Percentiles rank a stretch among this genome's conserved stretches.
phyloP scores from a whole-genome alignment of 345 rosid genomes.

The Pistacia atlantica region DNA sequence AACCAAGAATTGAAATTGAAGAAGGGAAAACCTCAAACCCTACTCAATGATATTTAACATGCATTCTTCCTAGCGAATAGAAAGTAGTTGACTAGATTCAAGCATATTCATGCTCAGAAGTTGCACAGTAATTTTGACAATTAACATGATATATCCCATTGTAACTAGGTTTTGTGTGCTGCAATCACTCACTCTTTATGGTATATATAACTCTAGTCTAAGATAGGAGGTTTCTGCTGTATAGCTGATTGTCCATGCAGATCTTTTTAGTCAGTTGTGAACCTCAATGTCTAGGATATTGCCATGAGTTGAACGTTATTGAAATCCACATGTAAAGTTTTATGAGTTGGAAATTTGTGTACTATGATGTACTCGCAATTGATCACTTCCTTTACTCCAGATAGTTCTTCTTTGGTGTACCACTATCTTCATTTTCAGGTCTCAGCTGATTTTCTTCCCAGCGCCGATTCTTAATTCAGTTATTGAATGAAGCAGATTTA shows the following conservation, averaged over 20 bases:
- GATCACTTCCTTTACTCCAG: too few species aligned
- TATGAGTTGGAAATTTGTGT: too few species aligned
- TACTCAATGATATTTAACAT: background rate
- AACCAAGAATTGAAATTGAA: background rate
- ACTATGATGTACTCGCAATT: too few species aligned
- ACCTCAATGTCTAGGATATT: background rate
- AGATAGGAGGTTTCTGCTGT: background rate
- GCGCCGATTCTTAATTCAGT: too few species aligned
- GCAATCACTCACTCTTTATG: background rate
- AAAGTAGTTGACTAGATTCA: background rate
- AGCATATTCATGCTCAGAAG: background rate
- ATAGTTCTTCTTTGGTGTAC: too few species aligned
- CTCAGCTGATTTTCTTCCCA: too few species aligned
- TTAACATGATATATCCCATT: background rate
- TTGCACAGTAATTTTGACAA: background rate
- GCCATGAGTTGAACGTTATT: background rate
- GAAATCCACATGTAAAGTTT: too few species aligned
- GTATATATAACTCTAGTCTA: background rate
- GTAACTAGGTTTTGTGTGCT: background rate
- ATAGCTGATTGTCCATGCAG: background rate
- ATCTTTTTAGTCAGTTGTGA: background rate
- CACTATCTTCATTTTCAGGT: too few species aligned
- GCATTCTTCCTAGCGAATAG: background rate
- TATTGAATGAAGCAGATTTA: too few species aligned
- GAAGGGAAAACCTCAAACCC: background rate